phyloP scores from a whole-genome alignment of 2,329 filamentous ascomycete genomes.

The Sporothrix humicola region DNA sequence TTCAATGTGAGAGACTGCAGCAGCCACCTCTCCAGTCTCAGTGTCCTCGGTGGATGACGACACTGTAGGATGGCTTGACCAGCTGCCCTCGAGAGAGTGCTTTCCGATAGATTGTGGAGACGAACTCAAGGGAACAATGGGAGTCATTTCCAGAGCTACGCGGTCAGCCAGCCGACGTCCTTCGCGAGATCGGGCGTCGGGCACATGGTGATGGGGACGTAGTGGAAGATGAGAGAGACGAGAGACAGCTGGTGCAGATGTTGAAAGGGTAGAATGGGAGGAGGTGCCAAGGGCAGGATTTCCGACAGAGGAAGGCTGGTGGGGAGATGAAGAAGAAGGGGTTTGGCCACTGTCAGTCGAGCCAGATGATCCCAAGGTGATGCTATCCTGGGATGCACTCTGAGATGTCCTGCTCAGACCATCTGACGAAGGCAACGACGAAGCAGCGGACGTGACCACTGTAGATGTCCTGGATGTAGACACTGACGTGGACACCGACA shows the following conservation, averaged over 20 bases:
- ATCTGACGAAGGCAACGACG: neutral
- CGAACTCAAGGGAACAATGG: neutral
- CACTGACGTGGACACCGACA: neutral
- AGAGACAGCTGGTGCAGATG: neutral
- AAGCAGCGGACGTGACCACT: neutral
- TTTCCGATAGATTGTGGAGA: neutral
- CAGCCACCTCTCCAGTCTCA: no score
- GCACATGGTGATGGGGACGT: neutral
- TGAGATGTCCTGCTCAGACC: neutral
- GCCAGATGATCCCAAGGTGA: no score
- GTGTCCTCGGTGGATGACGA: neutral
- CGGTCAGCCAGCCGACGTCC: neutral
- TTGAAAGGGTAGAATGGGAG: neutral
- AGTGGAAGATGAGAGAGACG: neutral
- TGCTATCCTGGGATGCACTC: no score
- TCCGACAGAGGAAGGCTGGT: no score
- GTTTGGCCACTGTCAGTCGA: neutral
- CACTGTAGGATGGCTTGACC: neutral
- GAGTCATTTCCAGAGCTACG: neutral
- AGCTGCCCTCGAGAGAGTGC: neutral
- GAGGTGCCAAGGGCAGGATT: no score
- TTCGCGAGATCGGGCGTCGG: neutral
- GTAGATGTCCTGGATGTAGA: neutral
- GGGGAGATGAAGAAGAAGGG: neutral
- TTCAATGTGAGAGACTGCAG: no score